A percentile compares a stretch with the other conserved stretches of the same genome.
These are phyloP conservation scores for Metrosideros polymorpha DNA, from an alignment of 441 rosid species.

Conservation along the genomic window DNA sequence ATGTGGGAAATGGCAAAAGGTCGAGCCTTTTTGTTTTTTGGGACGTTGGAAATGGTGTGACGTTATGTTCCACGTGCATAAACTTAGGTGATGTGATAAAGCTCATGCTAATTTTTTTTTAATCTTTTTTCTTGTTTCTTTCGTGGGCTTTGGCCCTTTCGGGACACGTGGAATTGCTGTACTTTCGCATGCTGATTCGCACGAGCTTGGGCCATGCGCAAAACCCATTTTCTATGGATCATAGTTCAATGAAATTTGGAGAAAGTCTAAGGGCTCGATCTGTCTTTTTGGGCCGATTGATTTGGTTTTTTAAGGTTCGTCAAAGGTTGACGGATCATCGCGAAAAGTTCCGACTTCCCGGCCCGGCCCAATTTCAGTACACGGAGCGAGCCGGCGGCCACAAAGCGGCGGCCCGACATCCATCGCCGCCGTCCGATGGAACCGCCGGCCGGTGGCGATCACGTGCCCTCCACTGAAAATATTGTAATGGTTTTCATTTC, in stretches of 20 bases:
- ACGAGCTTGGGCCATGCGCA: no score
- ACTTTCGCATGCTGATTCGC: background rate
- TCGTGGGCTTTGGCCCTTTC: background rate
- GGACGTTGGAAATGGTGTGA: background rate
- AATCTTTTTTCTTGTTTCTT: accelerated
- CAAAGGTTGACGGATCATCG: background rate
- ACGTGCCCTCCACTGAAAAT: background rate
- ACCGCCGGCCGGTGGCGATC: background rate
- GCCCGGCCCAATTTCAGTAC: background rate
- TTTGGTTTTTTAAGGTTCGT: background rate
- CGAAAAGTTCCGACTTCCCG: background rate
- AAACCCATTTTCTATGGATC: no score
- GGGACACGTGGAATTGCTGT: background rate
- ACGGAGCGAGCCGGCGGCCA: background rate
- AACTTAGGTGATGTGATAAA: background rate
- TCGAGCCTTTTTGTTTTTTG: background rate
- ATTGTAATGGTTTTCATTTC: background rate
- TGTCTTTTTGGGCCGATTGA: background rate
- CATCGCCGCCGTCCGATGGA: background rate
- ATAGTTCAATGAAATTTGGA: no score
- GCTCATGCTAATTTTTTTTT: background rate
- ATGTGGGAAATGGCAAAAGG: background rate
- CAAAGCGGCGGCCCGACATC: background rate
- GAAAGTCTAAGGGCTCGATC: background rate
- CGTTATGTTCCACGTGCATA: background rate